Evolutionary conservation across 257 asterid species (phyloP), one percentile per base, ranked within the genome.

Genomic region (Echites panduratus): DNA sequence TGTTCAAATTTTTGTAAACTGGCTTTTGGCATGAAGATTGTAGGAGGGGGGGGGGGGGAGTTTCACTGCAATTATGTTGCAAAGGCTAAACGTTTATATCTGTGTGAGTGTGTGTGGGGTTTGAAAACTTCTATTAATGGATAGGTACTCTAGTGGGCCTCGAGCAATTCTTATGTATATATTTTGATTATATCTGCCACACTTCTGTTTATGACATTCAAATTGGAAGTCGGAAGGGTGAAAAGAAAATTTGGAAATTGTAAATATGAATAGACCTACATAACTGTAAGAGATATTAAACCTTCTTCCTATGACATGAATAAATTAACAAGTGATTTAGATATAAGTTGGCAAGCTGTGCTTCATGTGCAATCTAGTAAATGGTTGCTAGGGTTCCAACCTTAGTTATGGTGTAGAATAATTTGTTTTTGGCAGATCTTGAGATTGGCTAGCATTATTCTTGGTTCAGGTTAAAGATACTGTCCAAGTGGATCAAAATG

Each of bases 401-500:
- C 27, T 9, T 29, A 58, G 44, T 20, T 12, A 26, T n/a, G n/a
- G n/a, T n/a, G 4, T 45, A 19, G 9, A 26, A 19, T 4, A 7
- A 61, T 17, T 20, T 73, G 12, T 43, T 47, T 73, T 2, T 29
- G 49, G 49, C 57, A 44, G 22, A 43, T 49, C 49, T 32, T 71
- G 29, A 38, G 41, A 20, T 52, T 35, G 24, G 16, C n/a, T 49
- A 1, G 6, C 48, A 4, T 35, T 35, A 14, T 76, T 74, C 63
- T 76, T 59, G 44, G 61, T 53, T 22, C 89, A 93, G 98, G 98
- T 93, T 76, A 93, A 90, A 83, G 98, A 93, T 83, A 93, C 97
- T 64, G 79, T 90, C 75, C 89, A 89, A 85, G 98, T 93, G 86
- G 98, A 93, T 89, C 81, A 85, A 77, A 93, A 93, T 77, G 97